Conservation (phyloP, 768 basidiomycete species). For the Podaxis sp. region DNA sequence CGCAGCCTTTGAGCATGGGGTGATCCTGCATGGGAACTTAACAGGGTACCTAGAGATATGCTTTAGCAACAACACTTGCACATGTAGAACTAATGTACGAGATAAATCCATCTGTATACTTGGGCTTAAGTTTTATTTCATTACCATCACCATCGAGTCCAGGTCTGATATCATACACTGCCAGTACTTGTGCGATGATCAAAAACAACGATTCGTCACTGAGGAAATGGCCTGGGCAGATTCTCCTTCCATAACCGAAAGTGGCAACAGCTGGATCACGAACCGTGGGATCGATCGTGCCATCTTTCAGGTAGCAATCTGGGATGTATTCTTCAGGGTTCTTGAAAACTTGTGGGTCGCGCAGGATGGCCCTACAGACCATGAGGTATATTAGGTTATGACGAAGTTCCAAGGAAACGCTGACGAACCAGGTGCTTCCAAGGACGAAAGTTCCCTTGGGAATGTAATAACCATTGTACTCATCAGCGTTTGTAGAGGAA, state of each 20-base stretch:
- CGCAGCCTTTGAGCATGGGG: background rate
- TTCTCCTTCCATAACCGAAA: conserved; percentile 15
- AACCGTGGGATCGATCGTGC: background rate
- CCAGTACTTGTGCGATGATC: conserved; percentile 18
- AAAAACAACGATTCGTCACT: conserved; percentile 17
- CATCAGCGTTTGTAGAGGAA: conserved; percentile 11
- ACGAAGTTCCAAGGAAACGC: background rate
- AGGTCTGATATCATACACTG: conserved; percentile 20
- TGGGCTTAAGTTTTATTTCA: conserved; percentile 15
- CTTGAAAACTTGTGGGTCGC: conserved; percentile 15
- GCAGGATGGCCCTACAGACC: conserved; percentile 17
- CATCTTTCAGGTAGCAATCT: conserved; percentile 18
- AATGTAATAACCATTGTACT: conserved; percentile 17
- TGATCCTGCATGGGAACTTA: background rate
- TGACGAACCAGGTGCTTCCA: conserved; percentile 16
- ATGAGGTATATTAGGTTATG: background rate
- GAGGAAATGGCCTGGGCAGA: conserved; percentile 23
- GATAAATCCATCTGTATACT: conserved; percentile 7
- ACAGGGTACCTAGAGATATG: background rate
- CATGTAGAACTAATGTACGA: conserved; percentile 1
- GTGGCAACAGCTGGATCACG: conserved; percentile 5
- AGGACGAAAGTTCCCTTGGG: conserved; percentile 18
- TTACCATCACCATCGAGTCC: conserved; percentile 20
- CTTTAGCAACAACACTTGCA: background rate
- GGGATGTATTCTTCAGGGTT: conserved; percentile 16